Conservation (phyloP, 2,329 filamentous ascomycete genomes). For the Lachnellula occidentalis region DNA sequence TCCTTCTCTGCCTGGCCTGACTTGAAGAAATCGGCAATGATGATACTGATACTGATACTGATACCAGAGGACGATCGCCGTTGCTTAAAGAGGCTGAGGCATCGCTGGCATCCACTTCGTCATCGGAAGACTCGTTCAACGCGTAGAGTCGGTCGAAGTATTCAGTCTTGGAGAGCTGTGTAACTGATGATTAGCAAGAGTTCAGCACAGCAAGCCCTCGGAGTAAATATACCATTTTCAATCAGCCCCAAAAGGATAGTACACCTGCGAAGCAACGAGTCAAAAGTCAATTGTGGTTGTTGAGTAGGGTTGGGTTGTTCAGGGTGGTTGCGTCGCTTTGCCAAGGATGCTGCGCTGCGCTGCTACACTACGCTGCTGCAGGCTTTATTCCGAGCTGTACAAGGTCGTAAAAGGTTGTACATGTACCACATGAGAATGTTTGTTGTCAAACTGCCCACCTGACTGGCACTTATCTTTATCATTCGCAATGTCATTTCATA, state of each 20-base stretch:
- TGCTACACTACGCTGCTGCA: no score
- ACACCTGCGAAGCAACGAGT: neutral
- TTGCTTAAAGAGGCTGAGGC: constrained; percentile 9
- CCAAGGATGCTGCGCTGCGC: no score
- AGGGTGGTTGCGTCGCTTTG: no score
- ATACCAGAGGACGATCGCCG: constrained; percentile 34
- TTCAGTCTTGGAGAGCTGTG: constrained; percentile 14
- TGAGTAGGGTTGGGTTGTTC: no score
- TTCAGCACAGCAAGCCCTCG: neutral
- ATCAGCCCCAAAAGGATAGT: neutral
- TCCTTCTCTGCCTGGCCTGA: constrained; percentile 14
- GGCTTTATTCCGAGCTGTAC: no score
- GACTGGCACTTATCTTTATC: neutral
- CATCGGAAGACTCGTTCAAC: constrained; percentile 24
- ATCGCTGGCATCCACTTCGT: constrained; percentile 21
- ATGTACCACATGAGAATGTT: neutral
- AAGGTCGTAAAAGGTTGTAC: no score
- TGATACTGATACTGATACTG: constrained; percentile 38
- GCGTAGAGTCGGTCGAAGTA: constrained; percentile 25
- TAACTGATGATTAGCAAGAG: neutral
- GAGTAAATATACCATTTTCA: neutral
- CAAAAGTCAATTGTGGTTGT: no score
- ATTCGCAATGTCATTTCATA: neutral
- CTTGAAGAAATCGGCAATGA: constrained; percentile 35
- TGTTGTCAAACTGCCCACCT: neutral